Evolutionary conservation across 2,329 filamentous ascomycete species (phyloP).

Genomic region (Diplodia corticola): DNA sequence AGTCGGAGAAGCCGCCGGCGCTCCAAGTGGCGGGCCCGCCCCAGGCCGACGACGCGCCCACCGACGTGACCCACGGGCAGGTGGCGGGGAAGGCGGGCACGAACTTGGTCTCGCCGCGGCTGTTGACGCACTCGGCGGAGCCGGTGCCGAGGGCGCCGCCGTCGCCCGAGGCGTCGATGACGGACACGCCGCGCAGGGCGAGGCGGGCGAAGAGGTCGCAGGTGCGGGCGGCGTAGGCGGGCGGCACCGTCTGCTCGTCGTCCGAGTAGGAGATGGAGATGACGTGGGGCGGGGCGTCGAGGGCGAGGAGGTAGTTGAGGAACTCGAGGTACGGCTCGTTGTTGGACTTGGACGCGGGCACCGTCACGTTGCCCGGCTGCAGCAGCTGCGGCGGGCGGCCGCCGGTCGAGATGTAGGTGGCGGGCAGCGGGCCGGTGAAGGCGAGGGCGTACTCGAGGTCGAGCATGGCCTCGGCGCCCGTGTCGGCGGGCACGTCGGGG

Average conservation of each 20-base stretch:
- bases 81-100: constrained; percentile 51
- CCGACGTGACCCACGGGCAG: constrained; percentile 55
- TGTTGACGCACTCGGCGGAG: constrained; percentile 47
- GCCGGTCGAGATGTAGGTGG: constrained; percentile 61
- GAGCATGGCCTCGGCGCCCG: constrained; percentile 59
- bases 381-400: constrained; percentile 57
- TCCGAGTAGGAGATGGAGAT: constrained; percentile 68
- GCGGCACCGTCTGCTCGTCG: constrained; percentile 63
- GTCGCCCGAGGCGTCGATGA: constrained; percentile 54
- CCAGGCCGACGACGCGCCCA: constrained; percentile 40
- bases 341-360: constrained; percentile 25
- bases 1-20: constrained; percentile 38
- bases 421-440: constrained; percentile 55
- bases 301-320: constrained; percentile 59
- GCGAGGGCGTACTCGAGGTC: constrained; percentile 63
- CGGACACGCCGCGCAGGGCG: constrained; percentile 48
- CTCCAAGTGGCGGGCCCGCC: constrained; percentile 33
- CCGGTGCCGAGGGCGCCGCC: constrained; percentile 42
- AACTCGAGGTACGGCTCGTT: constrained; percentile 58
- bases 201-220: constrained; percentile 63
- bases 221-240: constrained; percentile 60
- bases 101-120: constrained; percentile 43
- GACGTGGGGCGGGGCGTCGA: constrained; percentile 52
- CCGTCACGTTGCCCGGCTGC: constrained; percentile 33
- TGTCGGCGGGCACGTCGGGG: constrained; percentile 29